phyloP scores from a whole-genome alignment of 2,329 filamentous ascomycete genomes.

The Helotiales sp. region DNA sequence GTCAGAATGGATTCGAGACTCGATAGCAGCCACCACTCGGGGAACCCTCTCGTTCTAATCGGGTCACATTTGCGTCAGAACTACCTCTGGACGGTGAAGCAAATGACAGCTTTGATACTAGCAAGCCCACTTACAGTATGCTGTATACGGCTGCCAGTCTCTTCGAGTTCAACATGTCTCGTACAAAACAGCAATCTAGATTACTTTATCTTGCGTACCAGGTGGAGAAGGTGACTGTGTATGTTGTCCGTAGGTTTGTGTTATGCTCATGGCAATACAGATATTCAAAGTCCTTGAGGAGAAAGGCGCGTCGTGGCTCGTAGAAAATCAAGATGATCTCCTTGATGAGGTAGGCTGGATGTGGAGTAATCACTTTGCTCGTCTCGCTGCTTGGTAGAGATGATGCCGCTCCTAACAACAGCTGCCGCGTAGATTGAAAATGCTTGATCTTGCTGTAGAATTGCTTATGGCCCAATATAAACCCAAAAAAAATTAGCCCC shows the following conservation, averaged over 20 bases:
- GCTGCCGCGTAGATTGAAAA: no score
- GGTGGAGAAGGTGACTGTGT: neutral
- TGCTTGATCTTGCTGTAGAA: no score
- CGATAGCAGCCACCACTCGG: neutral
- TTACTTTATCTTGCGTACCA: neutral
- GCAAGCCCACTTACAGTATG: neutral
- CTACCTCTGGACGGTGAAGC: neutral
- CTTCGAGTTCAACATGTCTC: neutral
- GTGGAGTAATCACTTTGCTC: constrained; percentile 95
- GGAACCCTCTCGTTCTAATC: neutral
- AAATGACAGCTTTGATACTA: no score
- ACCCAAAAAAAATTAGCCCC: no score
- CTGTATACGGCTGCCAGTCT: constrained; percentile 5
- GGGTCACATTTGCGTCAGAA: neutral
- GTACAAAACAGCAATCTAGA: neutral
- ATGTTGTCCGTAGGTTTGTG: neutral
- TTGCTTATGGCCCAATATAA: no score
- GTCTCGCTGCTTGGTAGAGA: constrained; percentile 47
- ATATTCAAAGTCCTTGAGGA: constrained; percentile 77
- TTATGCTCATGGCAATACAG: neutral
- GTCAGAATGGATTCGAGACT: neutral
- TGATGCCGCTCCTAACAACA: no score
- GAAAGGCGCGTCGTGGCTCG: constrained; percentile 95
- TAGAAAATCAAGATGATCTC: constrained; percentile 91
- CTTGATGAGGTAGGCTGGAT: constrained; percentile 86